Conservation (phyloP, 352 stramenopile species). For the Peronosclerospora sorghi region DNA sequence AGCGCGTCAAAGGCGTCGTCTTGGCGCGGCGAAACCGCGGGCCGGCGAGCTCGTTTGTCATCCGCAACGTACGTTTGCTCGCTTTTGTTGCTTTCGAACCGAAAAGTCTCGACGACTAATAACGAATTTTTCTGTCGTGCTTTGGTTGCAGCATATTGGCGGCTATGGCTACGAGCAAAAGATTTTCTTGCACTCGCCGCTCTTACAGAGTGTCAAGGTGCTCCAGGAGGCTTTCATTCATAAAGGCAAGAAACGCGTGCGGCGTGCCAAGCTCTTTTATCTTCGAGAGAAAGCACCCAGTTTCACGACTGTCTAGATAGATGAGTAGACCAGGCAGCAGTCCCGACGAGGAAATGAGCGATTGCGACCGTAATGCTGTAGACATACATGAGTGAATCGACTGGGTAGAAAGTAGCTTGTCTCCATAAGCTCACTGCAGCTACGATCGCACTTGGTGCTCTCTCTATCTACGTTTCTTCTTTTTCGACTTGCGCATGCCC, state of each 20-base stretch:
- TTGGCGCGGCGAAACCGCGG: constrained; percentile 71
- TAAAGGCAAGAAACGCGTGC: constrained; percentile 86
- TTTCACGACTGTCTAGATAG: constrained; percentile 63
- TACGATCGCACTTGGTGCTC: not conserved
- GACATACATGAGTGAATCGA: constrained; percentile 12
- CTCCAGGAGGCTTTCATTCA: constrained; percentile 85
- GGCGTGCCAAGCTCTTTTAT: constrained; percentile 86
- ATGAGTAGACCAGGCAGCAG: not conserved
- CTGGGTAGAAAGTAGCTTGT: no score
- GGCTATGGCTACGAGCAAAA: constrained; percentile 83
- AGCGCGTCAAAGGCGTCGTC: constrained; percentile 75
- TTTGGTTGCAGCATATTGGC: constrained; percentile 50
- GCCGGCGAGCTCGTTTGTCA: constrained; percentile 74
- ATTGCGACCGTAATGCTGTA: not conserved
- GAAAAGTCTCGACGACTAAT: no score
- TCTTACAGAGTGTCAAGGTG: constrained; percentile 83
- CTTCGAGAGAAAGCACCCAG: constrained; percentile 74
- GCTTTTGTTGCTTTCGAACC: not conserved
- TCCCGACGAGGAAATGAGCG: not conserved
- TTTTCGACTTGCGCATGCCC: constrained; percentile 73
- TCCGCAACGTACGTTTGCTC: constrained; percentile 58
- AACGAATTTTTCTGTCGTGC: not conserved
- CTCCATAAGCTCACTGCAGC: not conserved
- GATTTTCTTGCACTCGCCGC: constrained; percentile 81
- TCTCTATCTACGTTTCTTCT: constrained; percentile 76